Evolutionary conservation across 106 monocot genomes (phyloP).

Genomic region (Chionographis japonica): DNA sequence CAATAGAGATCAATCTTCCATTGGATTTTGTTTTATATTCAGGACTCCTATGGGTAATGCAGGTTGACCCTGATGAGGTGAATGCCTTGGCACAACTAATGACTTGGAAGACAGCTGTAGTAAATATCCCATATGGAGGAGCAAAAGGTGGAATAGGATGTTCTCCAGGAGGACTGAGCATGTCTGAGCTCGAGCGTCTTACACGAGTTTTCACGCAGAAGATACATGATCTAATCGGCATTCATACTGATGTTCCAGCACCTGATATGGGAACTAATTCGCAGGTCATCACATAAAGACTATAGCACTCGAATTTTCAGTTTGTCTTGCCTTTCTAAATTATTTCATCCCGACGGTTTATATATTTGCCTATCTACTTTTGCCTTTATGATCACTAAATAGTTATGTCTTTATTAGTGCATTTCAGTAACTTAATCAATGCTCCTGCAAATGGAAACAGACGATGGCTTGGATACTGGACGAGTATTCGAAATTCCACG

Average conservation of each 20-base stretch:
- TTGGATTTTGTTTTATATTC: background rate
- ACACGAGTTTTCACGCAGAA: conserved; percentile 89
- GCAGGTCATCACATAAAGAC: conserved; percentile 27
- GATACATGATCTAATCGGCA: conserved; percentile 89
- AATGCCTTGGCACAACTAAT: conserved; percentile 92
- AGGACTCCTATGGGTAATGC: conserved; percentile 5
- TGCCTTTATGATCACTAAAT: background rate
- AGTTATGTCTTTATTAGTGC: background rate
- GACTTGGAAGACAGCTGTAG: conserved; percentile 98
- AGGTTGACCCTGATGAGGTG: conserved; percentile 97
- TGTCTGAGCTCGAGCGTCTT: conserved; percentile 75
- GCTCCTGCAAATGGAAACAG: conserved; percentile 23
- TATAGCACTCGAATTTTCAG: background rate
- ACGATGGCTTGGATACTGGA: conserved; percentile 98
- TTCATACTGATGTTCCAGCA: conserved; percentile 85
- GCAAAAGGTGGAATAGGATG: conserved; percentile 96
- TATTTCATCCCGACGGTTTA: background rate
- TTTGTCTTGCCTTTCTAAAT: background rate
- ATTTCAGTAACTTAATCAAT: background rate
- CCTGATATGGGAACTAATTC: conserved; percentile 95
- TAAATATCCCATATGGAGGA: conserved; percentile 94
- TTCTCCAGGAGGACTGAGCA: conserved; percentile 67
- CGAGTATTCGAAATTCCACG: conserved; percentile 94
- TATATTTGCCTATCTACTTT: background rate
- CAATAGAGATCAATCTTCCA: background rate